A percentile compares a stretch with the other conserved stretches of the same genome.
phyloP scores from a whole-genome alignment of 495 filamentous ascomycete species.

The Aspergillus avenaceus region DNA sequence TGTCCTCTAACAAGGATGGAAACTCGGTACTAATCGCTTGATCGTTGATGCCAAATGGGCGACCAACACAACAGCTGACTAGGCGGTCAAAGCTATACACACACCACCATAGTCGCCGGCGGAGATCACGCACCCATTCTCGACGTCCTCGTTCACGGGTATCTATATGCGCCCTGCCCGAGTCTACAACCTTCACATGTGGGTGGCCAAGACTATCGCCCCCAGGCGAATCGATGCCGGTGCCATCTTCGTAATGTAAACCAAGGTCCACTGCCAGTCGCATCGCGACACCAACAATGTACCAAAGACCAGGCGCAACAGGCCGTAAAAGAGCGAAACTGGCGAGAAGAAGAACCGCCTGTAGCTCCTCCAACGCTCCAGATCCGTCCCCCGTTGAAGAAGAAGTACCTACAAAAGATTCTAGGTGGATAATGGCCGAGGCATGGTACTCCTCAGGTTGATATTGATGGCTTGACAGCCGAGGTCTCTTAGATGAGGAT shows the following conservation, averaged over 20 bases:
- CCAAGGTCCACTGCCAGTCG: slow-evolving; percentile 88
- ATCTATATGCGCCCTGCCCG: slow-evolving; percentile 36
- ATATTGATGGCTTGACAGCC: slow-evolving; percentile 59
- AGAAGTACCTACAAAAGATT: slow-evolving; percentile 74
- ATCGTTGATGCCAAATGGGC: slow-evolving; percentile 90
- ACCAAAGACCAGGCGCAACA: slow-evolving; percentile 92
- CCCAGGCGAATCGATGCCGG: slow-evolving; percentile 53
- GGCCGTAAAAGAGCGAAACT: slow-evolving; percentile 88
- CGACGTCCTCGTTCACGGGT: slow-evolving; percentile 66
- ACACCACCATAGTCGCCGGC: slow-evolving; percentile 93
- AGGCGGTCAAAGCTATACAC: slow-evolving; percentile 91
- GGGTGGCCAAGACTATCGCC: slow-evolving; percentile 27
- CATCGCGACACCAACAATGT: slow-evolving; percentile 91
- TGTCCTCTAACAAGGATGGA: slow-evolving; percentile 80
- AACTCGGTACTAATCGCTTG: slow-evolving; percentile 94
- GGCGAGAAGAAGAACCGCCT: slow-evolving; percentile 84
- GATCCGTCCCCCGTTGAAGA: slow-evolving; percentile 55
- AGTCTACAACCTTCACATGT: slow-evolving; percentile 14
- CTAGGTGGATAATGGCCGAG: slow-evolving; percentile 84
- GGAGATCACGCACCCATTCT: slow-evolving; percentile 83
- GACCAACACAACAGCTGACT: slow-evolving; percentile 85
- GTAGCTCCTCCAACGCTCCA: slow-evolving; percentile 84
- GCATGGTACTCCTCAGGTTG: slow-evolving; percentile 96
- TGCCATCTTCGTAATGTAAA: slow-evolving; percentile 87
- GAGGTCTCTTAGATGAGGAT: slow-evolving; percentile 46